phyloP scores from a whole-genome alignment of 352 stramenopile species.

The Phytophthora macrochlamydospora region DNA sequence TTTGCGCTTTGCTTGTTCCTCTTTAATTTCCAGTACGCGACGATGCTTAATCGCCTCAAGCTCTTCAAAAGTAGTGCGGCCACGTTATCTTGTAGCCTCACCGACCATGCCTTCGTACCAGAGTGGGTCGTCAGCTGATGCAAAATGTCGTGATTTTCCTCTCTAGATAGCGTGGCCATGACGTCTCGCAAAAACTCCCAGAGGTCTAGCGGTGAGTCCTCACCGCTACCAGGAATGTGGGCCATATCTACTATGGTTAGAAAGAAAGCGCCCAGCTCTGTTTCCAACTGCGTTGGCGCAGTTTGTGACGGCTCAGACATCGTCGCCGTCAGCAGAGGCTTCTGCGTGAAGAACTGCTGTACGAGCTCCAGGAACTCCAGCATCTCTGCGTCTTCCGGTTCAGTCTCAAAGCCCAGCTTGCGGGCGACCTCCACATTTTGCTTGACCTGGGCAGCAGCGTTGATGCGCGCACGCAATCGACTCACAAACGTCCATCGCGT shows the following conservation, averaged over 20 bases:
- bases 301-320: conserved; percentile 20
- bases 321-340: conserved; percentile 19
- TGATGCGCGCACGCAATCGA: conserved; percentile 65
- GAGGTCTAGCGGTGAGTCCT: conserved; percentile 40
- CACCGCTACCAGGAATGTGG: conserved; percentile 38
- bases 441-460: conserved; percentile 57
- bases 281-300: conserved; percentile 36
- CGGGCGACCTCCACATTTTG: conserved; percentile 61
- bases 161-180: conserved; percentile 27
- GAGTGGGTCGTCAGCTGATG: conserved; percentile 57
- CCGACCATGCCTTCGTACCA: conserved; percentile 53
- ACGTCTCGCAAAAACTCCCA: conserved; percentile 57
- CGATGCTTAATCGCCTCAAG: conserved; percentile 36
- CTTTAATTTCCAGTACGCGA: conserved; percentile 35
- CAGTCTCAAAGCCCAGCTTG: conserved; percentile 76
- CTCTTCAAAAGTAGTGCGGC: conserved; percentile 32
- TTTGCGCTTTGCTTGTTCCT: conserved; percentile 34
- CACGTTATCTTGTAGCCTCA: conserved; percentile 60
- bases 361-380: conserved; percentile 76
- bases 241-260: conserved; percentile 53
- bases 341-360: conserved; percentile 76
- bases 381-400: conserved; percentile 71
- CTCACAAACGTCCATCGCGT: conserved; percentile 73
- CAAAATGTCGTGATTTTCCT: conserved; percentile 55
- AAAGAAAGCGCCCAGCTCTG: conserved; percentile 63